Evolutionary conservation across 2,329 filamentous ascomycete genomes (phyloP).

Genomic region (Colletotrichum sidae): DNA sequence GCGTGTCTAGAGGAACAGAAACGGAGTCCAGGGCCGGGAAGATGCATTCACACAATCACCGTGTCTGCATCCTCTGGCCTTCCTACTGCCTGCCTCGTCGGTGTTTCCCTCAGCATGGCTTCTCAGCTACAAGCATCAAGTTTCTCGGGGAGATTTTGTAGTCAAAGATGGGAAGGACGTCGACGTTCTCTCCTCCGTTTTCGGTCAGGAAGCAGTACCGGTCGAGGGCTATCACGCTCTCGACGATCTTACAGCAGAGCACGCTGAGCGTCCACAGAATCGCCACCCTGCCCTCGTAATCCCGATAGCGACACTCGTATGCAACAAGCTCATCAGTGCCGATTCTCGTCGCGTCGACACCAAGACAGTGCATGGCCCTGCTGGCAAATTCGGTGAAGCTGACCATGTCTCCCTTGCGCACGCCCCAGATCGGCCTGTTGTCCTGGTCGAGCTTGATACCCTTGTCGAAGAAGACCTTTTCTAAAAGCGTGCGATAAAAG

Average conservation of each 20-base stretch:
- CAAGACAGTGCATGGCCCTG: conserved; percentile 42
- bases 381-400: conserved; percentile 43
- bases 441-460: conserved; percentile 30
- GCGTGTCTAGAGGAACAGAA: no score
- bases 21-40: no score
- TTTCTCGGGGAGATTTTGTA: conserved; percentile 19
- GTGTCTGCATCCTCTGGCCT: no score
- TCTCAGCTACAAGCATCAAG: conserved; percentile 30
- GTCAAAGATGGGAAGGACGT: conserved; percentile 39
- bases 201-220: conserved; percentile 47
- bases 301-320: conserved; percentile 43
- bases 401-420: conserved; percentile 44
- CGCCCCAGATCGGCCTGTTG: conserved; percentile 44
- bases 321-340: conserved; percentile 38
- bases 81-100: no score
- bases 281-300: conserved; percentile 42
- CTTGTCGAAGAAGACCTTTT: conserved; percentile 45
- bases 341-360: conserved; percentile 36
- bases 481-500: conserved; percentile 43
- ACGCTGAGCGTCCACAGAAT: conserved; percentile 48
- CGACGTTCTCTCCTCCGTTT: conserved; percentile 38
- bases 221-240: conserved; percentile 47
- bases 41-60: no score
- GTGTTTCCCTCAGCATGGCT: neutral
- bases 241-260: conserved; percentile 47